Base-by-base conservation (phyloP, 768 basidiomycete species). In the Serendipita vermifera region DNA sequence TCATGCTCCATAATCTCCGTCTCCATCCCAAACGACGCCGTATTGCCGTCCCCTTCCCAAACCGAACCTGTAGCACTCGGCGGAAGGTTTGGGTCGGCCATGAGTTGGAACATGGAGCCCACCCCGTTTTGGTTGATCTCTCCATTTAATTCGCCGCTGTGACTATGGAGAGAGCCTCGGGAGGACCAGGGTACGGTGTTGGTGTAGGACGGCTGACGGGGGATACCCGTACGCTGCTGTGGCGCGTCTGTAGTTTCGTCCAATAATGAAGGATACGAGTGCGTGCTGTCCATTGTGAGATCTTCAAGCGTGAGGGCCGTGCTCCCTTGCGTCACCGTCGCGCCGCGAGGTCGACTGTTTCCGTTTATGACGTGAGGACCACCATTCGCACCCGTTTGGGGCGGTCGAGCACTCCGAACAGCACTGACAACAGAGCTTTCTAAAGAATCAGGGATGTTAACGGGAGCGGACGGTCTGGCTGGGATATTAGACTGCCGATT, bases 1-100 rank as follows among this genome's bases (percentile, higher is more conserved):
- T 78, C 79, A 57, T 57, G 40, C 11, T 83, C 83, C 9, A 68
- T 66, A 17, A 68, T 64, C 33, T 74, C 67, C 24, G 83, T 88
- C 51, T 83, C 65, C 78, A 87, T 80, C 62, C 87, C 86, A 60
- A 85, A 51, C 15, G 46, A 51, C 1, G 46, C 31, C n/a, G 46
- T 51, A 29, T 51, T 5, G 20, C 27, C 27, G 22, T 51, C 46
- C 15, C 39, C 39, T n/a, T 51, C n/a, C 46, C 46, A 51, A 9
- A 51, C 46, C 27, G 46, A 51, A 29, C 31, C 31, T 7, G 20
- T 51, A 29, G 46, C 46, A 26, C 46, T 51, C 9, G 46, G 46
- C 1, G 46, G 46, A 5, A 51, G 22, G 31, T 51, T 51, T 22
- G 46, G 46, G 2, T 51, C 46, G 4, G 46, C 20, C 9, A 22